Evolutionary conservation across 257 asterid species (phyloP), one percentile per base, ranked within the genome.

Genomic region (Asclepias syriaca): DNA sequence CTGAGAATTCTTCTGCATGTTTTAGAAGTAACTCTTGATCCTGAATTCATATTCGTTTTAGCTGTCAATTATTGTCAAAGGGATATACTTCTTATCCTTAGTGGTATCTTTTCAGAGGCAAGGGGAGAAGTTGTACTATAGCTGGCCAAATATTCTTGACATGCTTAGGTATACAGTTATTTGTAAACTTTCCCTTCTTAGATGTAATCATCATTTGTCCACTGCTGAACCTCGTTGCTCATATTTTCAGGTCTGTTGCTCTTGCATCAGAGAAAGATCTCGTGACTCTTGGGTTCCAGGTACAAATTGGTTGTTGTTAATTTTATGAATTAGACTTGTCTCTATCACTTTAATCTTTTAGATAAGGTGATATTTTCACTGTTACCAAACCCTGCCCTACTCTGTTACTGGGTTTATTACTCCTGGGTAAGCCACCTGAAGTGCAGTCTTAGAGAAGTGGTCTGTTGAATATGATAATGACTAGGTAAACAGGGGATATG

Each of bases 281-380:
- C 72, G 76, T 91, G 61, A 80, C 96, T 68, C 92, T 94, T 78
- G 99, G 99, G 70, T 94, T 94, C 86, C 99, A 94, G 98, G 99
- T 94, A 84, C 78, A 86, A 63, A 79, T 50, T 69, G 22, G 19
- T 27, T 68, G 51, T 18, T 27, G 19, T 50, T 50, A 50, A 14
- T 19, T 2, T 18, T 54, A 54, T 6, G 21, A 19, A 54, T 54
- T 54, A 6, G 4, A 50, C 55, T 54, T 5, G 12, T 54, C 59
- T 54, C 21, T 19, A 1, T 54, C 24, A 54, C 11, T 54, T 54
- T 54, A 19, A 19, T 54, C 11, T 54, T 54, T 54, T 54, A 6
- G 12, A 54, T 54, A 6, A 6, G 59, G 59, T 54, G 3, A 22
- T n/a, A 54, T 19, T 19, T 19, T 6, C 4, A 18, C 9, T 19